Percentiles rank a stretch among this genome's conserved stretches.
These are phyloP conservation scores for Ogataea corticis DNA, from an alignment of 805 yeast species.

Conservation along the genomic window DNA sequence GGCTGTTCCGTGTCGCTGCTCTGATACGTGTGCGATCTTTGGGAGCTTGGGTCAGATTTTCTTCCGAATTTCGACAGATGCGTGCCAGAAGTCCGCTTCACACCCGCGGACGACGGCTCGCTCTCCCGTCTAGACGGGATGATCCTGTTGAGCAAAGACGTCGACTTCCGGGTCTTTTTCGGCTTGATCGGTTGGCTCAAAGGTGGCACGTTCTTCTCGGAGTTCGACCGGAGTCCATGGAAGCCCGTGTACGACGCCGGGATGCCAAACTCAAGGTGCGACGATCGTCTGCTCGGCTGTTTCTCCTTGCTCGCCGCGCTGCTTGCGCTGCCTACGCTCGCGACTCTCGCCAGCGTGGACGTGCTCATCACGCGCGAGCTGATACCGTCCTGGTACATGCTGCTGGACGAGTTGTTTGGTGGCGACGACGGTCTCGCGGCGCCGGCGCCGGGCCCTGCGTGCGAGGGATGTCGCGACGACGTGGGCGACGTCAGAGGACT, in stretches of 20 bases:
- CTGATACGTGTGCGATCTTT: slow-evolving; percentile 1
- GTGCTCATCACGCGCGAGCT: slow-evolving; percentile 5
- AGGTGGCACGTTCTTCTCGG: slow-evolving; percentile 19
- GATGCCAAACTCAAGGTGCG: slow-evolving; percentile 12
- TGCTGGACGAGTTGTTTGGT: slow-evolving; percentile 9
- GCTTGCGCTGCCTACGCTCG: no score
- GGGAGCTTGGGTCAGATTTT: slow-evolving; percentile 17
- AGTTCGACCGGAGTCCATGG: slow-evolving; percentile 23
- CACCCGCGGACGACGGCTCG: slow-evolving; percentile 15
- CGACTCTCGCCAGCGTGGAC: background rate
- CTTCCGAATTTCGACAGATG: slow-evolving; percentile 8
- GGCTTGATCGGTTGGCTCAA: slow-evolving; percentile 21
- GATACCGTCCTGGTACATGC: slow-evolving; percentile 4
- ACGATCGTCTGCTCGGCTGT: slow-evolving; percentile 7
- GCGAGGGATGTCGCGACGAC: slow-evolving; percentile 24
- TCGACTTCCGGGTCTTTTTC: slow-evolving; percentile 23
- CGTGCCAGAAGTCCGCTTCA: slow-evolving; percentile 2
- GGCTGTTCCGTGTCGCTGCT: background rate
- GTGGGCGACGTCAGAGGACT: slow-evolving; percentile 19
- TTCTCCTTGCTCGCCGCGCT: background rate
- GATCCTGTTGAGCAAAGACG: slow-evolving; percentile 25
- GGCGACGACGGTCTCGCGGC: slow-evolving; percentile 18
- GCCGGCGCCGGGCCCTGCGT: background rate
- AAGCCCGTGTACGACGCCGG: slow-evolving; percentile 33
- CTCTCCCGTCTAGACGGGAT: slow-evolving; percentile 32